Base-by-base conservation (phyloP, 139 green algal species). In the Penium margaritaceum region DNA sequence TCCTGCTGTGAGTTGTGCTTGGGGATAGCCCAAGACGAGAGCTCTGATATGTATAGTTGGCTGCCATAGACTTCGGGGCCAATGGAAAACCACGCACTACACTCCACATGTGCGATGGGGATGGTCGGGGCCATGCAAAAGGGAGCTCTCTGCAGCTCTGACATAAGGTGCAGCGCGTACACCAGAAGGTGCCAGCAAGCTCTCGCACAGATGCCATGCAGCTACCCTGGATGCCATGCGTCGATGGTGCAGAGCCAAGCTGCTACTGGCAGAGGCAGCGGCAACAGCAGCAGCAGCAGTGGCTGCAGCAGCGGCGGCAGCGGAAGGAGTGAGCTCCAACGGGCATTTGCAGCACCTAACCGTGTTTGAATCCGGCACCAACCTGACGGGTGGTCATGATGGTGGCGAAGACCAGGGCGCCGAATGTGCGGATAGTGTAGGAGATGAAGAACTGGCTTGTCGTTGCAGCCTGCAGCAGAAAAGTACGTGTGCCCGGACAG, bases 381-480 rank as follows among this genome's bases (percentile, higher is more conserved):
- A 73, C 66, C 53, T 75, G 68, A 33, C 92, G 84, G 0, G 88
- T 91, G 19, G 90, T 97, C 92, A 97, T 97, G 68, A 95, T 86
- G 35, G 88, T 90, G 14, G 91, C 90, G 69, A 97, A 95, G 17
- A 91, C 61, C 29, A 96, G 84, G 36, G 90, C 88, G 4, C 90
- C 90, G 51, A 89, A 90, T 1, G 61, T 82, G 17, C 81, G 74
- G 64, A 95, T 91, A 17, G 90, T 92, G 66, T 90, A 84, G 21
- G 80, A 79, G 65, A 95, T 93, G 63, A 92, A 85, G 44, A 94
- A 81, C 82, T 95, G 88, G 3, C 83, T 75, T 76, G 79, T 47
- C 1, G 69, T 76, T 14, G 68, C 70, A 27, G 68, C 68, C 68
- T 75, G 68, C 4, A 14, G 58, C 47, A 58, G 47, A n/a, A 19